These are phyloP conservation scores for Bromus sterilis DNA, from an alignment of 176 grass and related monocot species.

Conservation along the genomic window DNA sequence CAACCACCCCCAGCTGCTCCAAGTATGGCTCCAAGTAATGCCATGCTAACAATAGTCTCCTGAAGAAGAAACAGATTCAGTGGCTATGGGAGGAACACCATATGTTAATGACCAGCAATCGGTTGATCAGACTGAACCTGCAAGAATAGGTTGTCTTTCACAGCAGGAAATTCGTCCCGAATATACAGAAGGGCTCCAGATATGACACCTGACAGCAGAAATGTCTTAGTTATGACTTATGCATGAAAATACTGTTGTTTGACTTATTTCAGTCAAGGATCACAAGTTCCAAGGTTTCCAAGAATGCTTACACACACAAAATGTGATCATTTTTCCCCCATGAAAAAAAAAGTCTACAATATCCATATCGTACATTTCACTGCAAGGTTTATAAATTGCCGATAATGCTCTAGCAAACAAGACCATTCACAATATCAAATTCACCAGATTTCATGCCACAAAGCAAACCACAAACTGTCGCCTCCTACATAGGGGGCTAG, in stretches of 20 bases:
- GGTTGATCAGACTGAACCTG: constrained; percentile 45
- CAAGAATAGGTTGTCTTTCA: constrained; percentile 70
- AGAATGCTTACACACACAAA: neutral
- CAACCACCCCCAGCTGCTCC: constrained; percentile 85
- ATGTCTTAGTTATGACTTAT: constrained; percentile 4
- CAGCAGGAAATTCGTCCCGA: constrained; percentile 70
- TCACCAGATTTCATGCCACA: neutral
- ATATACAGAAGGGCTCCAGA: constrained; percentile 94
- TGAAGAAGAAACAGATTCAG: constrained; percentile 32
- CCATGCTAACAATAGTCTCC: constrained; percentile 99
- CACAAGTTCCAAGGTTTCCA: neutral
- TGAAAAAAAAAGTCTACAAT: neutral
- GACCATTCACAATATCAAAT: neutral
- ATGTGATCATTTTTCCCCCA: neutral
- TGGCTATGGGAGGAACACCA: neutral
- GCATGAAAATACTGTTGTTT: neutral
- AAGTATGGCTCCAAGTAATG: constrained; percentile 76
- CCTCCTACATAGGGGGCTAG: neutral
- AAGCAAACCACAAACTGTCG: neutral
- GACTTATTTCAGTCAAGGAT: neutral
- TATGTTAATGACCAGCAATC: neutral
- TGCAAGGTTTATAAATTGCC: too few species aligned
- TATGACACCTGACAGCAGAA: constrained; percentile 65
- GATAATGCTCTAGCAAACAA: neutral
- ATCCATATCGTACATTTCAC: neutral